A percentile compares a stretch with the other conserved stretches of the same genome.
These are phyloP conservation scores for Lodderomyces elongisporus DNA, from an alignment of 1,139 yeast genomes.

Conservation along the genomic window DNA sequence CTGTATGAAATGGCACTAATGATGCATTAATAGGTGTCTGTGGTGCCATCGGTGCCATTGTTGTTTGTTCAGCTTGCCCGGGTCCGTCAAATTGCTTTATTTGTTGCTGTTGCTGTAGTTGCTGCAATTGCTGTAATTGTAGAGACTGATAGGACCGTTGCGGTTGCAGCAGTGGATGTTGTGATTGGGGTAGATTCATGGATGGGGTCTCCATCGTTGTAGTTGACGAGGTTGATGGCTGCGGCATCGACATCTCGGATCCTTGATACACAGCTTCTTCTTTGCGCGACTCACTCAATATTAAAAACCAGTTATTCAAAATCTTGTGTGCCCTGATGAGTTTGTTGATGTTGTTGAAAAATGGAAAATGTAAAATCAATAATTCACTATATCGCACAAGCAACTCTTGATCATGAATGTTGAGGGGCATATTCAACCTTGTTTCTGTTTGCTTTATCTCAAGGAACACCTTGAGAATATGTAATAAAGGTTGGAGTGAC, in stretches of 20 bases:
- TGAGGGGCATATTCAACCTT: constrained; percentile 6
- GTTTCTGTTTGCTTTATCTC: constrained; percentile 20
- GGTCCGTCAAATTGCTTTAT: too few relatives aligned
- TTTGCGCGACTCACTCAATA: constrained; percentile 18
- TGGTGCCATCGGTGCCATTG: not conserved
- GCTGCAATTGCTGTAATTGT: too few relatives aligned
- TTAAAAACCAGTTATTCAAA: constrained; percentile 26
- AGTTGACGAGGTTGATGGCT: constrained; percentile 1
- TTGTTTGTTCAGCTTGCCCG: not conserved
- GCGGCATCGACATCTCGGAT: constrained; percentile 1
- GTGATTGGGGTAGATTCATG: too few relatives aligned
- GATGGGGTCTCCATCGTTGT: not conserved
- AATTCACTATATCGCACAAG: constrained; percentile 20
- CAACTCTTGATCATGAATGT: constrained; percentile 11
- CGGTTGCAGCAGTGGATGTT: constrained; percentile 3
- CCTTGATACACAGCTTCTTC: constrained; percentile 6
- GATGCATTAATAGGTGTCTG: not conserved
- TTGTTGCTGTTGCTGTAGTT: too few relatives aligned
- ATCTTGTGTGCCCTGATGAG: constrained; percentile 22
- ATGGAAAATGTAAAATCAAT: constrained; percentile 25
- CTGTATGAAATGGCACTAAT: constrained; percentile 4
- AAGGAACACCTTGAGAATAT: constrained; percentile 26
- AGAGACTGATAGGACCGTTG: too few relatives aligned
- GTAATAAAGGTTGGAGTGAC: constrained; percentile 32
- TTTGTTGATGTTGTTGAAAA: constrained; percentile 27